Evolutionary conservation across 78 protist genomes (phyloP).

Genomic region (Protostelium mycophagum): DNA sequence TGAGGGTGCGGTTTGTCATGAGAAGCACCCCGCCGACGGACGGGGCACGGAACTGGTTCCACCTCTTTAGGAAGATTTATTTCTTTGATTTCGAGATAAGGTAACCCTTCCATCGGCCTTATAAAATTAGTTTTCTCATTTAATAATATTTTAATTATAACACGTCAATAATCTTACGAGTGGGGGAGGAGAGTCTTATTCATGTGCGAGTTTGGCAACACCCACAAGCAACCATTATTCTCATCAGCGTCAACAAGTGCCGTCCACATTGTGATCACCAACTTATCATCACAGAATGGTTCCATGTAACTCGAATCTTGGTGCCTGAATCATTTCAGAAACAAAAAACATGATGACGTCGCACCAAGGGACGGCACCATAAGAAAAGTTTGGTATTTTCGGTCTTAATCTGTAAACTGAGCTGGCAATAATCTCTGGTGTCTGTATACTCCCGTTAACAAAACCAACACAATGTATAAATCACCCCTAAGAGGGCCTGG

Average conservation of each 20-base stretch:
- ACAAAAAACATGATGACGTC: background rate
- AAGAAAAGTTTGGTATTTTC: background rate
- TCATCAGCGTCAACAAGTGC: background rate
- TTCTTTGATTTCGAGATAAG: background rate
- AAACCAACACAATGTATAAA: background rate
- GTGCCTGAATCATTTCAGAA: background rate
- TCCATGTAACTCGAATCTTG: background rate
- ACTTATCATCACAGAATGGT: background rate
- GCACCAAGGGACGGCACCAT: background rate
- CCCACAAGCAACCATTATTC: background rate
- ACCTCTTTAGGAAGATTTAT: background rate
- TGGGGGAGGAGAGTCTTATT: background rate
- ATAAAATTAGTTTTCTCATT: too few species aligned
- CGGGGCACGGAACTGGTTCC: background rate
- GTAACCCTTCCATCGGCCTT: background rate
- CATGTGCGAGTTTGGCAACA: background rate
- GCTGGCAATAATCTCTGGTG: background rate
- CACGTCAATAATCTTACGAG: background rate
- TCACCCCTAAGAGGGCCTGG: background rate
- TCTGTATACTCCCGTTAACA: background rate
- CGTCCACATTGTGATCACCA: background rate
- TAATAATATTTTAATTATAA: too few species aligned
- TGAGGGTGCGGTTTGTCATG: background rate
- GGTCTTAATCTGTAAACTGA: background rate
- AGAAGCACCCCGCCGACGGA: background rate